Conservation (phyloP, 495 filamentous ascomycete species). For the Thermochaetoides thermophila region DNA sequence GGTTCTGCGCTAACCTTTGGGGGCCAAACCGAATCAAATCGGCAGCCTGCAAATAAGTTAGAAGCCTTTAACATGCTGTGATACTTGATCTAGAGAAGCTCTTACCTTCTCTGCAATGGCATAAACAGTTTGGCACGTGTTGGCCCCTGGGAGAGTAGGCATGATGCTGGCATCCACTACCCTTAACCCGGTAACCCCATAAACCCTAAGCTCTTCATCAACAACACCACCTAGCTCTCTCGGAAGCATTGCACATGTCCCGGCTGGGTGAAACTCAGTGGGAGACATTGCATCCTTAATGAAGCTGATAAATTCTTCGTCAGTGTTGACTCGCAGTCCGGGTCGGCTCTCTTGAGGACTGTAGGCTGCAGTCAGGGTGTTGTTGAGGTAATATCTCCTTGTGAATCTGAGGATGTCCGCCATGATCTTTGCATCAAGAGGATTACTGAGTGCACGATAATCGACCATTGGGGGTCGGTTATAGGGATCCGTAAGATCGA, state of each 20-base stretch:
- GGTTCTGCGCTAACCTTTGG: neutral
- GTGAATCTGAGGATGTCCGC: conserved; percentile 28
- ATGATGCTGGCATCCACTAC: conserved; percentile 32
- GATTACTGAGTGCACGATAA: conserved; percentile 34
- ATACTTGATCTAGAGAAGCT: neutral
- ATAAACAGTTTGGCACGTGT: conserved; percentile 30
- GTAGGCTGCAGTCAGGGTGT: conserved; percentile 13
- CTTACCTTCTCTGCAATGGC: conserved; percentile 30
- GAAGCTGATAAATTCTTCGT: conserved; percentile 18
- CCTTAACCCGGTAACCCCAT: conserved; percentile 23
- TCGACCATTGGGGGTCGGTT: conserved; percentile 28
- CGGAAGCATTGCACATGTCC: conserved; percentile 34
- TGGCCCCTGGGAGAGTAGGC: conserved; percentile 23
- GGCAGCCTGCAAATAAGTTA: conserved; percentile 4
- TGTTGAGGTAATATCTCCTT: conserved; percentile 24
- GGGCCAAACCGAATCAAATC: conserved; percentile 8
- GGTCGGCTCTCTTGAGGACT: conserved; percentile 17
- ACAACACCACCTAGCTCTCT: conserved; percentile 38
- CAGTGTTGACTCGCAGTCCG: conserved; percentile 16
- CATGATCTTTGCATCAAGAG: conserved; percentile 29
- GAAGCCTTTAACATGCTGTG: neutral
- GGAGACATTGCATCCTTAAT: conserved; percentile 19
- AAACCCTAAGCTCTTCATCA: conserved; percentile 27
- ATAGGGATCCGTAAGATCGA: conserved; percentile 25
- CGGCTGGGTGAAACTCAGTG: conserved; percentile 29